Percentiles rank a stretch among this genome's conserved stretches.
Evolutionary conservation across 1,284 basidiomycete genomes (phyloP).

Genomic region (Malassezia vespertilionis): DNA sequence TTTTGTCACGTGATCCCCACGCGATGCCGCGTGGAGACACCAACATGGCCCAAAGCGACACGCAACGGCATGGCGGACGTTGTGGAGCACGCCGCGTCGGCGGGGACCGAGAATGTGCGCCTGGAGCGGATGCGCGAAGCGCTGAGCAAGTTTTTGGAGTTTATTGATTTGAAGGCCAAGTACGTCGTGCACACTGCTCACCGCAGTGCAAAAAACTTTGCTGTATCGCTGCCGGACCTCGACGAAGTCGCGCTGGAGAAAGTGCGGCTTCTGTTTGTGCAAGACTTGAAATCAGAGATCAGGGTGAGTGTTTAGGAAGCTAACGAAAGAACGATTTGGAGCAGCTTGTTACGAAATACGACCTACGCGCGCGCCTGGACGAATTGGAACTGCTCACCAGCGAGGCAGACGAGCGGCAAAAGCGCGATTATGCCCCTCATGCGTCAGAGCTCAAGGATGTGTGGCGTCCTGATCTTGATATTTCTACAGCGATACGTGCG

Average conservation of each 20-base stretch:
- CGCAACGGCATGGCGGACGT: not conserved
- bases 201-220: conserved; percentile 19
- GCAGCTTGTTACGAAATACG: conserved; percentile 26
- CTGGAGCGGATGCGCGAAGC: conserved; percentile 30
- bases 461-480: conserved; percentile 31
- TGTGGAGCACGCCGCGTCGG: conserved; percentile 1
- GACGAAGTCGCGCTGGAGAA: conserved; percentile 24
- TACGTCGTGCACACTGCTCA: not conserved
- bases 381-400: conserved; percentile 25
- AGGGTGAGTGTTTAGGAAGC: conserved; percentile 2
- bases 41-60: no score
- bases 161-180: conserved; percentile 32
- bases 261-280: conserved; percentile 26
- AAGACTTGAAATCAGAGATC: conserved; percentile 30
- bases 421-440: conserved; percentile 14
- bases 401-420: conserved; percentile 30
- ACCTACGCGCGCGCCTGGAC: conserved; percentile 24
- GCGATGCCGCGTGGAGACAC: not conserved
- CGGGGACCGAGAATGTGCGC: conserved; percentile 8
- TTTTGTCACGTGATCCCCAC: conserved; percentile 12
- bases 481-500: conserved; percentile 30
- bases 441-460: conserved; percentile 28
- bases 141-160: conserved; percentile 29
- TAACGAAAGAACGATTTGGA: conserved; percentile 21
- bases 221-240: conserved; percentile 23